A percentile compares a stretch with the other conserved stretches of the same genome.
Evolutionary conservation across 2,329 filamentous ascomycete genomes (phyloP).

Genomic region (Verticillium albo-atrum): DNA sequence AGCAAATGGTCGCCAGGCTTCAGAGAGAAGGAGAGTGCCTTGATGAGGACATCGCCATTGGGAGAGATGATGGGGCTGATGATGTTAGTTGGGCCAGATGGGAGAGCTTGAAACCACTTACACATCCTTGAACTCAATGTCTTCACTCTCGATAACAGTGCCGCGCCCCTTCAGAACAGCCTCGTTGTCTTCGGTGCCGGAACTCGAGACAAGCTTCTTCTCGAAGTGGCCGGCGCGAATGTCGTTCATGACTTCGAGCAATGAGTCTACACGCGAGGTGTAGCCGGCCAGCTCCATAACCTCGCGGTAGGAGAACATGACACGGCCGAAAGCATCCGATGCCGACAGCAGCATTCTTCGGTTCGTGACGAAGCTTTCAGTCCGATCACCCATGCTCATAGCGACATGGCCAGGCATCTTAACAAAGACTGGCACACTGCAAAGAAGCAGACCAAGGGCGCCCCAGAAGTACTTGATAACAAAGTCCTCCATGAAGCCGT

Average conservation of each 20-base stretch:
- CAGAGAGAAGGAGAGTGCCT: slow-evolving; percentile 81
- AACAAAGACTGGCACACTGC: slow-evolving; percentile 94
- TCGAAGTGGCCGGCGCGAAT: slow-evolving; percentile 87
- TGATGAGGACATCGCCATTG: slow-evolving; percentile 89
- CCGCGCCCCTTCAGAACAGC: slow-evolving; percentile 80
- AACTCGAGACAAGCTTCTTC: slow-evolving; percentile 92
- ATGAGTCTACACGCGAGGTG: slow-evolving; percentile 83
- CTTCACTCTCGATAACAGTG: slow-evolving; percentile 72
- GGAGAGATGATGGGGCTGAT: slow-evolving; percentile 83
- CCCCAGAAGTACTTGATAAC: slow-evolving; percentile 99
- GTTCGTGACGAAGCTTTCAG: slow-evolving; percentile 86
- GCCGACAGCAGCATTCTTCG: slow-evolving; percentile 85
- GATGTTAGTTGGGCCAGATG: slow-evolving; percentile 11
- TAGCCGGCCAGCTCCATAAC: slow-evolving; percentile 94
- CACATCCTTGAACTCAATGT: slow-evolving; percentile 83
- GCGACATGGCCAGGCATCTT: slow-evolving; percentile 70
- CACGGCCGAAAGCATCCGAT: slow-evolving; percentile 89
- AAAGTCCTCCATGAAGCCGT: slow-evolving; percentile 99
- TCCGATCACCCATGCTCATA: slow-evolving; percentile 65
- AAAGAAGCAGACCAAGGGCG: slow-evolving; percentile 83
- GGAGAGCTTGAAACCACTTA: slow-evolving; percentile 29
- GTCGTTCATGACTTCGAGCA: slow-evolving; percentile 92
- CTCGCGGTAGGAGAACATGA: slow-evolving; percentile 98
- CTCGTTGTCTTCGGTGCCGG: slow-evolving; percentile 75
- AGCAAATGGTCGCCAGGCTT: slow-evolving; percentile 84